Evolutionary conservation across 805 yeast species (phyloP).

Genomic region (Wickerhamiella sergipiensis): DNA sequence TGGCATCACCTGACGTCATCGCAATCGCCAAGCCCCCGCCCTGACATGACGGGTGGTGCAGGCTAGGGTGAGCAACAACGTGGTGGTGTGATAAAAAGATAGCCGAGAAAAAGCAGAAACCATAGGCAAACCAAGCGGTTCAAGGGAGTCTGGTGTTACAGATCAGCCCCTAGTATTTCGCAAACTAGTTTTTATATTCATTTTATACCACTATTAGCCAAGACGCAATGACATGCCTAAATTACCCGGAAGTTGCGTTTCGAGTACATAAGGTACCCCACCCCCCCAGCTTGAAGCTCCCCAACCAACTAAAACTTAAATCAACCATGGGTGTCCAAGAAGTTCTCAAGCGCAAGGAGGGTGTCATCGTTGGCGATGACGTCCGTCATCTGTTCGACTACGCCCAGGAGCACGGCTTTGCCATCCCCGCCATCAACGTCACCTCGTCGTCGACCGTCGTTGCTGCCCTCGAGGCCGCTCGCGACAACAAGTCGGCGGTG

Average conservation of each 20-base stretch:
- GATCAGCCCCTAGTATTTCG: too few relatives aligned
- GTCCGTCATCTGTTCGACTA: slow-evolving; percentile 67
- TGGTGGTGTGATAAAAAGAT: not conserved
- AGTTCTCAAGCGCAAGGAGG: slow-evolving; percentile 78
- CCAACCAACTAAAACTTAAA: not conserved
- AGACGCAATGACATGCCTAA: not conserved
- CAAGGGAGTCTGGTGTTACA: too few relatives aligned
- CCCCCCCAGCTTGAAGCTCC: not conserved
- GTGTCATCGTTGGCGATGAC: slow-evolving; percentile 98
- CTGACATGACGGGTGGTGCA: not conserved
- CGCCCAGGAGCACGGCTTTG: slow-evolving; percentile 86
- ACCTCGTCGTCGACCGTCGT: slow-evolving; percentile 95
- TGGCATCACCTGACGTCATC: not conserved
- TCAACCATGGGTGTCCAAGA: slow-evolving; percentile 34
- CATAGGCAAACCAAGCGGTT: too few relatives aligned
- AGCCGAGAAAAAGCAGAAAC: not conserved
- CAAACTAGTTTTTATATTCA: too few relatives aligned
- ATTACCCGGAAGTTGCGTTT: not conserved
- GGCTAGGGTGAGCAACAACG: not conserved
- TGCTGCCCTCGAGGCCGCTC: slow-evolving; percentile 95
- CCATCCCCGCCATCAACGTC: slow-evolving; percentile 97
- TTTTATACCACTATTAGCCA: not conserved
- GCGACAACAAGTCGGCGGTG: slow-evolving; percentile 89
- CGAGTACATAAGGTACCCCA: not conserved
- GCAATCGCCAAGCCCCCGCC: not conserved